Base-by-base conservation (phyloP, 768 basidiomycete genomes). In the Tulasnella sp. region DNA sequence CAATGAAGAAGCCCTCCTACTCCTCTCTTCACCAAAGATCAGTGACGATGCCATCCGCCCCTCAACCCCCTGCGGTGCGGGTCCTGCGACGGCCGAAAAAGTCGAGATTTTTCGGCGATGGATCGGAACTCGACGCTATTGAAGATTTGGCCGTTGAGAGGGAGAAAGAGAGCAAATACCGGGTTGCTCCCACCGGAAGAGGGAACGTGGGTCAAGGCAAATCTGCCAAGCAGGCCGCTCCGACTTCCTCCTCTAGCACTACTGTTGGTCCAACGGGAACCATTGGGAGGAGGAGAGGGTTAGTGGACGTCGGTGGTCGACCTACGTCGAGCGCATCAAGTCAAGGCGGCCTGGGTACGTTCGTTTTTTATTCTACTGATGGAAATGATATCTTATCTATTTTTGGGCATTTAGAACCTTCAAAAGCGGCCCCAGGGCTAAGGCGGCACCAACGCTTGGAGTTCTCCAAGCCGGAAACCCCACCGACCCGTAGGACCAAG, bases 61-160 rank as follows among this genome's bases (percentile, higher is more conserved):
- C 76, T 67, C 70, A 39, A 15, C 69, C 87, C 2, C 86, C 85
- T 40, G 85, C 85, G 31, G 88, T 91, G 7, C 93, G 90, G 83
- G 82, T 93, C 15, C 84, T 95, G 34, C 88, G 90, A 73, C 86
- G 89, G 79, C 93, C 93, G 15, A 95, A 94, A 83, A 91, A 92
- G 49, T 87, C 87, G 78, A 86, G 89, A 72, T 88, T 88, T 17
- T 95, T 91, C 80, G 93, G 93, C 6, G 92, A 94, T 80, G 96
- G 96, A 17, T 95, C 93, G 12, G 96, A 97, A 82, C 84, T 97
- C 72, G 96, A 97, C 80, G 89, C 83, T 3, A 87, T 97, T 76
- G 96, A 96, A 36, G 96, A 97, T 82, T 87, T 97, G 54, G 90
- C 90, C 8, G 93, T 93, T 12, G 92, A 96, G 80, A 86, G 92